A percentile compares a stretch with the other conserved stretches of the same genome.
These are phyloP conservation scores for Berberis vulgaris DNA, from an alignment of 164 flowering plant genomes.

Conservation along the genomic window DNA sequence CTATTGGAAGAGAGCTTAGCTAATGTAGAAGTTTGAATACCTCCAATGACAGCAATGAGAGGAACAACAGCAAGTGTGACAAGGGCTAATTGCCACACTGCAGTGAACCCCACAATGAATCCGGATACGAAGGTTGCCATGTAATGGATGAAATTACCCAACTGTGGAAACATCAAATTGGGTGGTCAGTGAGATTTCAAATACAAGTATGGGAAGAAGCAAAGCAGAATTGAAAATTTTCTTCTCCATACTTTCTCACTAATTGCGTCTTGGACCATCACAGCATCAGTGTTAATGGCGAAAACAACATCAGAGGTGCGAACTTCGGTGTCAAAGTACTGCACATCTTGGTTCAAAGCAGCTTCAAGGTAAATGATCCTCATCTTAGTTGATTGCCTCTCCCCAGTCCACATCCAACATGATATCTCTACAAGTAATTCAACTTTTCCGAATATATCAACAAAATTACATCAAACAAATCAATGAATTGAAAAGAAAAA, in stretches of 20 bases:
- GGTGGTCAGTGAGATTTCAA: too few species aligned
- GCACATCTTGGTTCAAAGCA: constrained; percentile 86
- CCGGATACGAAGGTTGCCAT: constrained; percentile 95
- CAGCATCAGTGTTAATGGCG: constrained; percentile 90
- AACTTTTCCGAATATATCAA: not conserved
- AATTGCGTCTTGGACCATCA: constrained; percentile 94
- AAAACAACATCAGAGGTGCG: constrained; percentile 87
- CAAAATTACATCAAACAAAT: not conserved
- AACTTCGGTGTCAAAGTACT: constrained; percentile 84
- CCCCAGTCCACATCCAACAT: constrained; percentile 99
- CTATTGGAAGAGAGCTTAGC: constrained; percentile 73
- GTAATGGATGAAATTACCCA: constrained; percentile 94
- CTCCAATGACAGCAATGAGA: constrained; percentile 89
- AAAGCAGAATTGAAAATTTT: not conserved
- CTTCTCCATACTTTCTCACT: constrained; percentile 72
- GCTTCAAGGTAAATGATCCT: constrained; percentile 92
- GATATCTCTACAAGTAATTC: constrained; percentile 68
- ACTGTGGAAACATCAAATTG: constrained; percentile 26
- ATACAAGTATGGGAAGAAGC: too few species aligned
- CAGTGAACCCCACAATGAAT: constrained; percentile 92
- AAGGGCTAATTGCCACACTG: constrained; percentile 89
- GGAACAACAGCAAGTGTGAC: constrained; percentile 96
- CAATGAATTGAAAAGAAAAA: not conserved
- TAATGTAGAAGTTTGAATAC: constrained; percentile 59
- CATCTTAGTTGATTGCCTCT: constrained; percentile 90